Evolutionary conservation across 2,329 filamentous ascomycete species (phyloP), one percentile per base, ranked within the genome.

Genomic region (Rhytidhysteron rufulum): DNA sequence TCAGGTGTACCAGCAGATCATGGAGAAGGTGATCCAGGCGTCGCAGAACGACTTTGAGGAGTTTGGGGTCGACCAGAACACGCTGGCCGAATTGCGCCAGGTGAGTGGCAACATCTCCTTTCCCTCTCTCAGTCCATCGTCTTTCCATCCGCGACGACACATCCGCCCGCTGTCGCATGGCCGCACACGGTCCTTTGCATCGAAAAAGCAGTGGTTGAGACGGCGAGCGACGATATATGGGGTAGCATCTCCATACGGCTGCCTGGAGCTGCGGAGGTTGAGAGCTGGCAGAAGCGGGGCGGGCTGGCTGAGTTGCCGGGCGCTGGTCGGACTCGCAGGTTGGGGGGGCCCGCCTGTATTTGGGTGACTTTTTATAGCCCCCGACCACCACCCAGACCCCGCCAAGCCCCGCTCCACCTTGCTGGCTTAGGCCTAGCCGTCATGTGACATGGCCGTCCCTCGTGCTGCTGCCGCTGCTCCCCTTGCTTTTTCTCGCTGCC

Each of bases 41-140:
- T 96, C 91, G 60, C 80, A 87, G 60, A 86, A 91, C 60, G 93
- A 97, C 69, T 97, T 98, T 65, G 93, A 98, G 67, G 93, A 98
- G 71, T 88, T 85, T 55, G 93, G 93, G 57, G 85, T 97, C 50
- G 88, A 95, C 57, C 85, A 91, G 65, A 75, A 80, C 54, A 91
- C 91, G 37, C 73, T 98, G 58, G 82, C 91, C 53, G 88, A 95
- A 66, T 74, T 98, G 75, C 84, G 83, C 68, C 78, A 84, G 81
- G 91, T 97, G 75, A 78, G 86, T 73, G 42, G 53, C 52, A 33
- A 49, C 36, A 40, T 42, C 31, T 27, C 47, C 16, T 20, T 37
- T 30, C 24, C 20, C 15, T 24, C 34, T 6, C 16, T 37, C 20
- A 13, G 29, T 30, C 16, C 22, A 6, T 37, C 22, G 31, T 10